These are phyloP conservation scores for Trametes sp. DNA, from an alignment of 1,284 basidiomycete species.

Conservation along the genomic window DNA sequence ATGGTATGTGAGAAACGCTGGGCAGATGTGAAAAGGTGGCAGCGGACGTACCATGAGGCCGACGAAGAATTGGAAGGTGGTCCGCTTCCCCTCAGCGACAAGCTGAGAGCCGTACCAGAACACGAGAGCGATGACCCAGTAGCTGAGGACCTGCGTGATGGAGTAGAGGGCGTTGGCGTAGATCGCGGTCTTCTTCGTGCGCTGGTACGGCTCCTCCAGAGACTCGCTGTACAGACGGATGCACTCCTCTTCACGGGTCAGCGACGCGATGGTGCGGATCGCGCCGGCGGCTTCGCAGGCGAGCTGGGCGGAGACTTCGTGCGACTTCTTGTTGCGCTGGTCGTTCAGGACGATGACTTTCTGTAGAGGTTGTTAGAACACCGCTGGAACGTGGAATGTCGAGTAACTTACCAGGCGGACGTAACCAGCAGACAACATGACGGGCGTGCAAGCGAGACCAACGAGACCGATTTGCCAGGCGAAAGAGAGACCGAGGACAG, in stretches of 20 bases:
- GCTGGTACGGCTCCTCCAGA: slow-evolving; percentile 75
- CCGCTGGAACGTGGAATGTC: not conserved
- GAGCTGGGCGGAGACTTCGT: slow-evolving; percentile 87
- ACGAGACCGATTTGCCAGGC: slow-evolving; percentile 84
- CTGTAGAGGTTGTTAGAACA: slow-evolving; percentile 42
- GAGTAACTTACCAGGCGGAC: slow-evolving; percentile 74
- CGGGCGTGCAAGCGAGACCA: slow-evolving; percentile 84
- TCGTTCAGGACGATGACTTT: slow-evolving; percentile 88
- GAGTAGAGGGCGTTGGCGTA: slow-evolving; percentile 83
- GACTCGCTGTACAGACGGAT: slow-evolving; percentile 74
- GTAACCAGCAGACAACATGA: slow-evolving; percentile 86
- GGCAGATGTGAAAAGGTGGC: not conserved
- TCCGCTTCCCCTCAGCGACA: slow-evolving; percentile 66
- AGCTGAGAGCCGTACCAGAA: slow-evolving; percentile 87
- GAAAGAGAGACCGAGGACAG: slow-evolving; percentile 80
- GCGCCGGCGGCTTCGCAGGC: slow-evolving; percentile 93
- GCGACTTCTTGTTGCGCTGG: slow-evolving; percentile 84
- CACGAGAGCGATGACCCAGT: slow-evolving; percentile 87
- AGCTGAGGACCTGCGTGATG: slow-evolving; percentile 79
- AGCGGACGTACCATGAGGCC: slow-evolving; percentile 72
- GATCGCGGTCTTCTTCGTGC: slow-evolving; percentile 71
- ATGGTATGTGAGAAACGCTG: slow-evolving; percentile 30
- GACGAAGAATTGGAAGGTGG: slow-evolving; percentile 82
- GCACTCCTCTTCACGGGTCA: slow-evolving; percentile 88
- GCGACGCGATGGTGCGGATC: slow-evolving; percentile 91